Percentiles rank a stretch among this genome's conserved stretches.
Evolutionary conservation across 371 early-diverging fungal species (phyloP).

Genomic region (Zychaea mexicana): DNA sequence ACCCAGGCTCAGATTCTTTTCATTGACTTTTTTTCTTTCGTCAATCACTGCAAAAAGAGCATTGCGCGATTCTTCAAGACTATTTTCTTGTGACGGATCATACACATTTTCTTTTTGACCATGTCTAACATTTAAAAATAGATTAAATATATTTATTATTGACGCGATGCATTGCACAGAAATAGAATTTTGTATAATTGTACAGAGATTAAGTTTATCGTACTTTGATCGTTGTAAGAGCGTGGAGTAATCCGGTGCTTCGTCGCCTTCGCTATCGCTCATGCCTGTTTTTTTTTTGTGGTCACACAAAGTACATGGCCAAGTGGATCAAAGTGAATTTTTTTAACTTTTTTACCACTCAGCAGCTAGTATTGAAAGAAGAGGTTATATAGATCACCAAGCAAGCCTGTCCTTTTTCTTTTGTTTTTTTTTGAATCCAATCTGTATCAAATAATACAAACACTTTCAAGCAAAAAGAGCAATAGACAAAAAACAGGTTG

Average conservation of each 20-base stretch:
- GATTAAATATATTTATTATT: background rate
- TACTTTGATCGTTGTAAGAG: constrained; percentile 2
- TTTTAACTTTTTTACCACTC: too few species aligned
- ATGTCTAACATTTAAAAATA: too few species aligned
- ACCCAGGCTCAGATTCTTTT: constrained; percentile 11
- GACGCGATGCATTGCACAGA: too few species aligned
- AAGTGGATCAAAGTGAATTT: too few species aligned
- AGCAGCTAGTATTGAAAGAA: too few species aligned
- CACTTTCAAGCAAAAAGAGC: too few species aligned
- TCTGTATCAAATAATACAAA: too few species aligned
- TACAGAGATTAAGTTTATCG: background rate
- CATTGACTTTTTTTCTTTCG: constrained; percentile 3
- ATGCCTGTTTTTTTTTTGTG: background rate
- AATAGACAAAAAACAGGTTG: too few species aligned
- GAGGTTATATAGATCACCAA: too few species aligned
- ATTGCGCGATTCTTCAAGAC: constrained; percentile 15
- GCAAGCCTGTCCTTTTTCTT: too few species aligned
- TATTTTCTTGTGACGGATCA: constrained; percentile 7
- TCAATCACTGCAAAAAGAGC: constrained; percentile 24
- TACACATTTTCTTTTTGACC: constrained; percentile 8
- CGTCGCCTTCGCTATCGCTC: constrained; percentile 29
- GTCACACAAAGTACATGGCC: background rate
- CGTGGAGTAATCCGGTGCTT: constrained; percentile 21
- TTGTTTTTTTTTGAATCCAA: too few species aligned
- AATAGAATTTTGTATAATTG: background rate